Conservation (phyloP, 2,329 filamentous ascomycete genomes). For the Clonostachys rosea region DNA sequence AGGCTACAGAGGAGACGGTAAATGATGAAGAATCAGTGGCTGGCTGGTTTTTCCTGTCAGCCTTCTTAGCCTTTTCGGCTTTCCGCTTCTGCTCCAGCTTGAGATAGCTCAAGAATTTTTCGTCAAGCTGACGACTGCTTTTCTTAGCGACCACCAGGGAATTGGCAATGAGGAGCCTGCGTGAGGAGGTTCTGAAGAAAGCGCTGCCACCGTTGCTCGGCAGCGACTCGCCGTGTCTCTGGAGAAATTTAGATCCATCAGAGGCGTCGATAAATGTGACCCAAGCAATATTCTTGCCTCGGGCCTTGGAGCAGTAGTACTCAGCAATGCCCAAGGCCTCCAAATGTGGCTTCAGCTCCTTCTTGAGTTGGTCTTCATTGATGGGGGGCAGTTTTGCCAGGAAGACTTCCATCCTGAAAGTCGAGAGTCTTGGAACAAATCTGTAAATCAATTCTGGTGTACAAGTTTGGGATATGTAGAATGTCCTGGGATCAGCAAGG, state of each 20-base stretch:
- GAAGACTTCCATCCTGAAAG: constrained; percentile 41
- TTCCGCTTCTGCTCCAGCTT: constrained; percentile 12
- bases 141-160: constrained; percentile 16
- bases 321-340: constrained; percentile 29
- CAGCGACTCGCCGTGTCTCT: constrained; percentile 12
- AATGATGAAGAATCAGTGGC: constrained; percentile 6
- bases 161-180: constrained; percentile 22
- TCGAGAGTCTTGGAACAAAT: too few species aligned
- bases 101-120: constrained; percentile 16
- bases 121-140: constrained; percentile 25
- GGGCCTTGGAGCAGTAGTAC: constrained; percentile 37
- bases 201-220: background rate
- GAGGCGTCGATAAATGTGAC: constrained; percentile 33
- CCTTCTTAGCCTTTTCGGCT: constrained; percentile 7
- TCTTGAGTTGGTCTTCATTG: constrained; percentile 25
- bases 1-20: constrained; percentile 21
- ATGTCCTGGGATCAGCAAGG: background rate
- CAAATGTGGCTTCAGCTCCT: constrained; percentile 33
- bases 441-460: too few species aligned
- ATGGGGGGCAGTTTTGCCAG: constrained; percentile 36
- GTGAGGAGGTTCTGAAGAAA: constrained; percentile 7
- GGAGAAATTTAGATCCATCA: constrained; percentile 38
- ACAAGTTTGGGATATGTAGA: too few species aligned
- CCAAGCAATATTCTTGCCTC: constrained; percentile 22
- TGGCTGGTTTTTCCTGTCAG: background rate